Evolutionary conservation across 345 rosid species (phyloP).

Genomic region (Salix dunnii): DNA sequence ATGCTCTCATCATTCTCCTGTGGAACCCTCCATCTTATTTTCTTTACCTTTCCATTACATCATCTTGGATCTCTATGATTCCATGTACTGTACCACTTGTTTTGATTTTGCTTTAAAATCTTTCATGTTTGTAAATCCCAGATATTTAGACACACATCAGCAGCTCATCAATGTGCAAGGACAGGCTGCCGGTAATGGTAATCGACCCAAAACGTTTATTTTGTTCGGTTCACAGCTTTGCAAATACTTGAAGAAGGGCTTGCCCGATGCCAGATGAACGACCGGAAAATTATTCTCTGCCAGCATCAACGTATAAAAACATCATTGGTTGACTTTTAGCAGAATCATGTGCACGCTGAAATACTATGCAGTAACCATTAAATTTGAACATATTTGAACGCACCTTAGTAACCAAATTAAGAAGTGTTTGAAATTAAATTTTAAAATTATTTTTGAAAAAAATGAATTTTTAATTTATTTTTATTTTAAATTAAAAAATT

Average conservation of each 20-base stretch:
- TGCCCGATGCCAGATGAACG: too few species aligned
- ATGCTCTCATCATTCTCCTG: conserved; percentile 63
- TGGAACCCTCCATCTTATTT: conserved; percentile 33
- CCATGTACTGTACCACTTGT: background rate
- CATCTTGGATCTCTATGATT: conserved; percentile 17
- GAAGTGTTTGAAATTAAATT: too few species aligned
- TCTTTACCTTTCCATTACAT: conserved; percentile 16
- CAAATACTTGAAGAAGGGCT: too few species aligned
- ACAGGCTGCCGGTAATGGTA: too few species aligned
- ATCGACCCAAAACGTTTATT: background rate
- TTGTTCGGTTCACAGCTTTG: background rate
- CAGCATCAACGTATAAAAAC: too few species aligned
- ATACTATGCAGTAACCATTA: background rate
- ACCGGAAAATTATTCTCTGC: too few species aligned
- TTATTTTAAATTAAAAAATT: too few species aligned
- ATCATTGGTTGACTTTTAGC: background rate
- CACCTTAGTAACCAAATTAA: too few species aligned
- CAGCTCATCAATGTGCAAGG: background rate
- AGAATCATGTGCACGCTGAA: background rate
- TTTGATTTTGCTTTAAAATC: background rate
- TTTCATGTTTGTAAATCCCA: conserved; percentile 3
- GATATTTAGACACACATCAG: background rate
- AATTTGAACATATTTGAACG: too few species aligned
- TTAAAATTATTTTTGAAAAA: too few species aligned
- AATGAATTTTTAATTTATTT: too few species aligned